Percentiles rank a stretch among this genome's conserved stretches.
phyloP scores from a whole-genome alignment of 345 rosid genomes.

The Syzygium oleosum region DNA sequence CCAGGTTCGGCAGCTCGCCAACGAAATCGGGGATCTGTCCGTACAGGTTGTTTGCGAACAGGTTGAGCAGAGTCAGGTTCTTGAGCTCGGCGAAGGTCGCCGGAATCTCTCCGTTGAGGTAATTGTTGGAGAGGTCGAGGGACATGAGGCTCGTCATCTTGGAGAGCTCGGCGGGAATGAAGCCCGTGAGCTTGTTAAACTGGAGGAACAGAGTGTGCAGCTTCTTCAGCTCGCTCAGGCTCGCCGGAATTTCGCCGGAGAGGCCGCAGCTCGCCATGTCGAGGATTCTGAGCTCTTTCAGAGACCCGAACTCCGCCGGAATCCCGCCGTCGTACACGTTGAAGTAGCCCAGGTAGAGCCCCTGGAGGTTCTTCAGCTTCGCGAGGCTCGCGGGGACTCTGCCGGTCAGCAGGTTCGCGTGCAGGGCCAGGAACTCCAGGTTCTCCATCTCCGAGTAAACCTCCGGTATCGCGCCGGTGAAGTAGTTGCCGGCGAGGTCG shows the following conservation, averaged over 20 bases:
- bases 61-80: slow-evolving; percentile 44
- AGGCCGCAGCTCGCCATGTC: slow-evolving; percentile 68
- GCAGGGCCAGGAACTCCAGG: slow-evolving; percentile 62
- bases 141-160: slow-evolving; percentile 53
- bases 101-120: slow-evolving; percentile 70
- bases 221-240: slow-evolving; percentile 42
- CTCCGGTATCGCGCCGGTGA: slow-evolving; percentile 67
- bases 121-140: slow-evolving; percentile 63
- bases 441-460: slow-evolving; percentile 53
- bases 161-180: slow-evolving; percentile 63
- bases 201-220: slow-evolving; percentile 70
- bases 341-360: slow-evolving; percentile 52
- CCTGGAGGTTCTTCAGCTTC: slow-evolving; percentile 45
- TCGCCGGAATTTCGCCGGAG: slow-evolving; percentile 66
- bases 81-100: slow-evolving; percentile 35
- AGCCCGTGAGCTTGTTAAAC: slow-evolving; percentile 56
- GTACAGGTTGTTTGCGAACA: slow-evolving; percentile 53
- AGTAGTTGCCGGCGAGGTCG: slow-evolving; percentile 65
- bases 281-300: slow-evolving; percentile 44
- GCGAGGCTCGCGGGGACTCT: slow-evolving; percentile 47
- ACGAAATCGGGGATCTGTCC: slow-evolving; percentile 61
- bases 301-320: slow-evolving; percentile 63
- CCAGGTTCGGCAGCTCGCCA: slow-evolving; percentile 63
- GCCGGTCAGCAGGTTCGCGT: slow-evolving; percentile 46
- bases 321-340: slow-evolving; percentile 51